Percentiles rank a stretch among this genome's conserved stretches.
Evolutionary conservation across 2,329 filamentous ascomycete genomes (phyloP).

Genomic region (Ophiostoma populinum): DNA sequence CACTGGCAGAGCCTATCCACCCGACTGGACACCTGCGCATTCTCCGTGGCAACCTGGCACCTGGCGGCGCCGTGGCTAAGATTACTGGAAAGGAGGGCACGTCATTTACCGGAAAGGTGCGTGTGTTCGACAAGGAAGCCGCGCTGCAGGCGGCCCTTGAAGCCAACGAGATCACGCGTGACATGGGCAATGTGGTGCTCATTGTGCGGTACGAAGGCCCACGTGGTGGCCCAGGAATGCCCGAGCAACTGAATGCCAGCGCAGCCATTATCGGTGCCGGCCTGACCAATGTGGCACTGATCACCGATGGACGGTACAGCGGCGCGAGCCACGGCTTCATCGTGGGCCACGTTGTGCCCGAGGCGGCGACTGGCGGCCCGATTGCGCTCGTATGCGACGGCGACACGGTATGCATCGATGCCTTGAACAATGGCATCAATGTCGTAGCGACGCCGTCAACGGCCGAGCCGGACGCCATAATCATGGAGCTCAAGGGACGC

Average conservation of each 20-base stretch:
- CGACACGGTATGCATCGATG: conserved; percentile 74
- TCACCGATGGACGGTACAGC: conserved; percentile 81
- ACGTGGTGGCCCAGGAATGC: conserved; percentile 89
- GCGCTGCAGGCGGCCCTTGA: conserved; percentile 59
- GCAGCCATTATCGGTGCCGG: conserved; percentile 88
- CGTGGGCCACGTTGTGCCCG: conserved; percentile 81
- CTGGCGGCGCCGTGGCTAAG: conserved; percentile 80
- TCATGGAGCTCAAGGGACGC: conserved; percentile 42
- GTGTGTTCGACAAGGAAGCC: conserved; percentile 75
- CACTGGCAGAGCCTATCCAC: conserved; percentile 59
- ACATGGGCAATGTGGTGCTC: conserved; percentile 63
- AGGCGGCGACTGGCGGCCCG: conserved; percentile 76
- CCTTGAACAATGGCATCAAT: conserved; percentile 60
- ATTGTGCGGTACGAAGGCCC: conserved; percentile 90
- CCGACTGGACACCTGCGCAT: conserved; percentile 75
- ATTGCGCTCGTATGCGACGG: conserved; percentile 70
- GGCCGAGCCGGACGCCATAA: conserved; percentile 15
- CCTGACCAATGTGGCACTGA: conserved; percentile 70
- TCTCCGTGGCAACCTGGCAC: conserved; percentile 71
- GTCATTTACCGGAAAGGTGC: conserved; percentile 60
- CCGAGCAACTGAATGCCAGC: conserved; percentile 76
- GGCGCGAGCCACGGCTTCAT: conserved; percentile 87
- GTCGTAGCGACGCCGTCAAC: conserved; percentile 31
- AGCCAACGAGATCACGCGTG: conserved; percentile 31
- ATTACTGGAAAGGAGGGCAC: conserved; percentile 93